Evolutionary conservation across 106 monocot species (phyloP).

Genomic region (Platanthera guangdongensis): DNA sequence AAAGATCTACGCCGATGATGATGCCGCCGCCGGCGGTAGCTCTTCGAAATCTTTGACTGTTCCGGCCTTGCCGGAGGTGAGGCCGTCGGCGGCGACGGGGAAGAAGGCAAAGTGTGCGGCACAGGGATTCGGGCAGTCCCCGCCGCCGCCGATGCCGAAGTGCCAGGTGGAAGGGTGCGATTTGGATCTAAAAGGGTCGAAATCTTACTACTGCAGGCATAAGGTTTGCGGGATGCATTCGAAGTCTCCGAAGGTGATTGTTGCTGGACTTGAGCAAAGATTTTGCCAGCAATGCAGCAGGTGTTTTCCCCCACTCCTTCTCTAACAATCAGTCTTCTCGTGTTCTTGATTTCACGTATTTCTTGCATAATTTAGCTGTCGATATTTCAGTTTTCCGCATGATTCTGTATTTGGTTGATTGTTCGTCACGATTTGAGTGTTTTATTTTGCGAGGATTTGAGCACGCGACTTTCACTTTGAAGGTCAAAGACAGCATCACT

Average conservation of each 20-base stretch:
- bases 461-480: too few relatives aligned
- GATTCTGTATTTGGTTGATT: neutral
- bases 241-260: slow-evolving; percentile 27
- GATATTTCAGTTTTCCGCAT: neutral
- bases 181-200: slow-evolving; percentile 27
- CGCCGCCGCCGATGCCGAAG: slow-evolving; percentile 15
- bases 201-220: slow-evolving; percentile 33
- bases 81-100: neutral
- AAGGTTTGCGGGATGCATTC: slow-evolving; percentile 40
- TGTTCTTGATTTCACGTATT: neutral
- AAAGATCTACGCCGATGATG: slow-evolving; percentile 11
- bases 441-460: too few relatives aligned
- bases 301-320: slow-evolving; percentile 1
- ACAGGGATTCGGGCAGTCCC: neutral
- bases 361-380: neutral
- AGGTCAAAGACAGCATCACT: too few relatives aligned
- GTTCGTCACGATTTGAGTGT: neutral
- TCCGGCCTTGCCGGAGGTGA: slow-evolving; percentile 6
- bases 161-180: slow-evolving; percentile 40
- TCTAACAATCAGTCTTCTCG: neutral
- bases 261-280: slow-evolving; percentile 32
- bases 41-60: neutral
- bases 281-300: slow-evolving; percentile 51
- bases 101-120: slow-evolving; percentile 21
- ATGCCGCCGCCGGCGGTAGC: neutral